Percentiles rank a stretch among this genome's conserved stretches.
Conservation (phyloP, 257 asterid species). For the Scutellaria baicalensis region DNA sequence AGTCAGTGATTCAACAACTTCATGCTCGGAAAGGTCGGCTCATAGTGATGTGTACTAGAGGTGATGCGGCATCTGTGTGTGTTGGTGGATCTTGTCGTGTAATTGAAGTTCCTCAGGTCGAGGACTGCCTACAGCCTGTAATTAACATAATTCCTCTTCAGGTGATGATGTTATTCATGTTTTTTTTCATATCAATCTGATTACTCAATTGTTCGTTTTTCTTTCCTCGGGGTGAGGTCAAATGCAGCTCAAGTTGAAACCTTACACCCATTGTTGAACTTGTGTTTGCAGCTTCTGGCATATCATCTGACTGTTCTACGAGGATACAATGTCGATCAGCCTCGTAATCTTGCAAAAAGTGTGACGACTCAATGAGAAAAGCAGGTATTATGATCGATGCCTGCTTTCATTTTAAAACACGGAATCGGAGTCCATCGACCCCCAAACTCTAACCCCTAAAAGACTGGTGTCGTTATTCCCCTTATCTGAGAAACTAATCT, state of each 20-base stretch:
- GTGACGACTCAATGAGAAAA: constrained; percentile 77
- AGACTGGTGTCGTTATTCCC: too few relatives aligned
- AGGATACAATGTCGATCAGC: constrained; percentile 94
- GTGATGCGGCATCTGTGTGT: constrained; percentile 73
- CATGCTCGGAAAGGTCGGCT: constrained; percentile 97
- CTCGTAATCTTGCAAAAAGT: constrained; percentile 97
- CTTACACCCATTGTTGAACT: background rate
- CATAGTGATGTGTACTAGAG: constrained; percentile 85
- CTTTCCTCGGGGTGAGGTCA: background rate
- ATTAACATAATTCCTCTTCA: constrained; percentile 88
- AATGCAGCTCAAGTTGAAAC: background rate
- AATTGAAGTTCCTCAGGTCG: constrained; percentile 84
- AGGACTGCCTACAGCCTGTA: constrained; percentile 95
- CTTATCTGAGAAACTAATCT: too few relatives aligned
- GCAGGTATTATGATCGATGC: background rate
- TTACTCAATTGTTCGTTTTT: background rate
- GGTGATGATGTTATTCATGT: constrained; percentile 33
- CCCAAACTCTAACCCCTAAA: background rate
- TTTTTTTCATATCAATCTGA: background rate
- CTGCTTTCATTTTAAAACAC: background rate
- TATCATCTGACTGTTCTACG: constrained; percentile 92
- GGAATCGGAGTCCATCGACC: background rate
- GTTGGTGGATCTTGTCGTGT: constrained; percentile 87
- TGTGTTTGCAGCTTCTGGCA: constrained; percentile 68
- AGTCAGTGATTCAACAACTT: constrained; percentile 95